Percentiles rank a stretch among this genome's conserved stretches.
Evolutionary conservation across 106 monocot species (phyloP).

Genomic region (Platanthera zijinensis): DNA sequence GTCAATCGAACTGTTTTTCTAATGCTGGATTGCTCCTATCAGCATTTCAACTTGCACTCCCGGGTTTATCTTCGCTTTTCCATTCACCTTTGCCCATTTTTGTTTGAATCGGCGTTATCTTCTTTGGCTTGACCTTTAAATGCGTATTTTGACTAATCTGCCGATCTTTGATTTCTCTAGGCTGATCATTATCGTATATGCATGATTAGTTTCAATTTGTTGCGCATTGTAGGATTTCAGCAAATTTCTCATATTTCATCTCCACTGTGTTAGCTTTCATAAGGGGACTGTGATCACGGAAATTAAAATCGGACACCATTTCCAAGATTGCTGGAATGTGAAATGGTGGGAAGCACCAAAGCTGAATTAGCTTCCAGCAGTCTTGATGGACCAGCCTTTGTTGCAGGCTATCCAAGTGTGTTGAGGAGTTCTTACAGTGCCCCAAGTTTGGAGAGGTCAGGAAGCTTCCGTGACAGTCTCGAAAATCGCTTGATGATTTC

Average conservation of each 20-base stretch:
- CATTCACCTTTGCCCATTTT: neutral
- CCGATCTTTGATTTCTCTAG: neutral
- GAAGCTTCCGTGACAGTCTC: slow-evolving; percentile 65
- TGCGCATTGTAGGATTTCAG: neutral
- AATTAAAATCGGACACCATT: slow-evolving; percentile 9
- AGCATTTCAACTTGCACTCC: neutral
- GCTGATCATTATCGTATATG: neutral
- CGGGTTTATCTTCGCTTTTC: neutral
- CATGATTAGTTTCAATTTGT: neutral
- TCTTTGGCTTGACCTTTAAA: neutral
- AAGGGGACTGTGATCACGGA: neutral
- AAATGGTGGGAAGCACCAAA: slow-evolving; percentile 44
- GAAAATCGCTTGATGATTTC: slow-evolving; percentile 32
- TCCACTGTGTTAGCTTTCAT: neutral
- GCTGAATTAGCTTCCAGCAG: slow-evolving; percentile 43
- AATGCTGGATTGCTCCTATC: neutral
- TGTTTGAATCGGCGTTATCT: neutral
- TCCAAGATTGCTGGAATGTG: slow-evolving; percentile 22
- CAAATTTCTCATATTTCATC: neutral
- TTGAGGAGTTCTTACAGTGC: slow-evolving; percentile 38
- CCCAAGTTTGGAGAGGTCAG: slow-evolving; percentile 48
- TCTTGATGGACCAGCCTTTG: slow-evolving; percentile 50
- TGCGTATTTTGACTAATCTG: neutral
- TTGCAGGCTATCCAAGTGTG: slow-evolving; percentile 33
- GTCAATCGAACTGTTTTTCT: neutral